A percentile compares a stretch with the other conserved stretches of the same genome.
These are phyloP conservation scores for Eruca vesicaria DNA, from an alignment of 441 rosid genomes.

Conservation along the genomic window DNA sequence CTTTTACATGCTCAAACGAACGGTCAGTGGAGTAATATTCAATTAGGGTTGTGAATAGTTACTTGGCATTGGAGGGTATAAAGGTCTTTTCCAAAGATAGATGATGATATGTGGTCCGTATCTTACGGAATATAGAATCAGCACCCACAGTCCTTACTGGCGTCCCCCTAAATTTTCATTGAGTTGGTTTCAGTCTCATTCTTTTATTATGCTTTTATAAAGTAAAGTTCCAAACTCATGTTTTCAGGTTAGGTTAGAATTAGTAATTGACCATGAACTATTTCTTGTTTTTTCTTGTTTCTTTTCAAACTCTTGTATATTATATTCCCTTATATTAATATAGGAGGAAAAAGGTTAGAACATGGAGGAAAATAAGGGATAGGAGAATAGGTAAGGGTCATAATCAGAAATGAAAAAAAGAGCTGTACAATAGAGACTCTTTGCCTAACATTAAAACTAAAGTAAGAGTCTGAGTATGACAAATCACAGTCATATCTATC, in stretches of 20 bases:
- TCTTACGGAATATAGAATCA: constrained; percentile 31
- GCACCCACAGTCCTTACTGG: constrained; percentile 33
- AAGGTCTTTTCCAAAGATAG: background rate
- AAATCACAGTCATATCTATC: constrained; percentile 33
- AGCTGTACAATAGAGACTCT: constrained; percentile 31
- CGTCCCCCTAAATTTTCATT: constrained; percentile 13
- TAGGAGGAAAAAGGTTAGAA: background rate
- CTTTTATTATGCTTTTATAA: background rate
- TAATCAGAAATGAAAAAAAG: constrained; percentile 22
- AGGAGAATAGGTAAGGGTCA: constrained; percentile 39
- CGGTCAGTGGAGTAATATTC: constrained; percentile 15
- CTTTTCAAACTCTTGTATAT: background rate
- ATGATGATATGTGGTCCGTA: constrained; percentile 30
- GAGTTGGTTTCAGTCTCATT: constrained; percentile 21
- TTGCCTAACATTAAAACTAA: constrained; percentile 32
- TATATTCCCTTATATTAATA: background rate
- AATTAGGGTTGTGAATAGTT: constrained; percentile 11
- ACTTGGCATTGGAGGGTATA: background rate
- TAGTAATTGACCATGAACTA: constrained; percentile 17
- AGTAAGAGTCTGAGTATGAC: constrained; percentile 35
- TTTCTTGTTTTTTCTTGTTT: background rate
- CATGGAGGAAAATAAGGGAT: constrained; percentile 29
- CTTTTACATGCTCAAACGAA: background rate
- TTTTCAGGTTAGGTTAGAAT: constrained; percentile 20
- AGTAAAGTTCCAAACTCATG: background rate